A percentile compares a stretch with the other conserved stretches of the same genome.
These are phyloP conservation scores for Colletotrichum trifolii DNA, from an alignment of 2,329 filamentous ascomycete genomes.

Conservation along the genomic window DNA sequence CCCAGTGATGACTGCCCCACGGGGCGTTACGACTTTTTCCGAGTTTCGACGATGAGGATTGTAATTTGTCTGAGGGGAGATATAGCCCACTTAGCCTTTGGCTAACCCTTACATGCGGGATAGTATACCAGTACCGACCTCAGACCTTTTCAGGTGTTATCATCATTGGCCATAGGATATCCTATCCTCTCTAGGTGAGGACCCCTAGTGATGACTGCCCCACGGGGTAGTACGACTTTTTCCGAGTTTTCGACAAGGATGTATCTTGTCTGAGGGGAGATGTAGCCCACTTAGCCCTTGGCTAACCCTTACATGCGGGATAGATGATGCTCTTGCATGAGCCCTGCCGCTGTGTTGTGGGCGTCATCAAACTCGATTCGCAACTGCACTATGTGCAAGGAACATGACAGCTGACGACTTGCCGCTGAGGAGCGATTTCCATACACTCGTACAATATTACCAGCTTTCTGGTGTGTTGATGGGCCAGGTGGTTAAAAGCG, in stretches of 20 bases:
- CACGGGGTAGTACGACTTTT: neutral
- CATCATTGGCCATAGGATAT: conserved; percentile 7
- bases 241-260: conserved; percentile 8
- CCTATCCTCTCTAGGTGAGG: conserved; percentile 1
- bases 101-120: neutral
- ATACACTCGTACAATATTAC: no score
- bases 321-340: no score
- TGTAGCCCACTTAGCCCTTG: no score
- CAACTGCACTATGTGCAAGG: no score
- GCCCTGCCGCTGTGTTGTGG: no score
- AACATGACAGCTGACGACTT: no score
- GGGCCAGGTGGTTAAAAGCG: no score
- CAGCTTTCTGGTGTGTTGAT: no score
- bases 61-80: conserved; percentile 10
- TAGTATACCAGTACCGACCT: neutral
- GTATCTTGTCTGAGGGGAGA: no score
- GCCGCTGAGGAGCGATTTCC: no score
- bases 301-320: no score
- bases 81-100: conserved; percentile 4
- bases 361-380: no score
- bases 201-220: conserved; percentile 8
- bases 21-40: conserved; percentile 6
- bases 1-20: conserved; percentile 2
- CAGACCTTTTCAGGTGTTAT: neutral
- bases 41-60: neutral